A percentile compares a stretch with the other conserved stretches of the same genome.
Evolutionary conservation across 352 stramenopile genomes (phyloP).

Genomic region (Globisporangium cederbergense): DNA sequence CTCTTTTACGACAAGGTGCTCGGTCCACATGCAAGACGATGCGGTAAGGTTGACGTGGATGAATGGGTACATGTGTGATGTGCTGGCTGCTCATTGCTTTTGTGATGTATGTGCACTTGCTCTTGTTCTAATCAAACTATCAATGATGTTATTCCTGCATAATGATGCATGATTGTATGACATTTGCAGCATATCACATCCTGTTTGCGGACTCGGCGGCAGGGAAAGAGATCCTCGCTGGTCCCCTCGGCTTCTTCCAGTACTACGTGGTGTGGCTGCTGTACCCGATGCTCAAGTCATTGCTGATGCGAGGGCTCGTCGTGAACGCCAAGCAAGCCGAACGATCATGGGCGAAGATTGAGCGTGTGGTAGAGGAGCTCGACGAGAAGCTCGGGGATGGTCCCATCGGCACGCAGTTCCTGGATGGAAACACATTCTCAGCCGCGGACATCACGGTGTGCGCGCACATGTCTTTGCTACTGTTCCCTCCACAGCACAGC

Average conservation of each 20-base stretch:
- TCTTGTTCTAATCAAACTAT: not conserved
- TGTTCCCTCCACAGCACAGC: conserved; percentile 33
- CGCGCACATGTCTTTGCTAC: conserved; percentile 39
- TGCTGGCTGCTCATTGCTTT: not conserved
- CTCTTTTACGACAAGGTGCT: conserved; percentile 37
- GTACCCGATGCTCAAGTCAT: conserved; percentile 27
- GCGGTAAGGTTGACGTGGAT: conserved; percentile 19
- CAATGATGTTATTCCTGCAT: too few species aligned
- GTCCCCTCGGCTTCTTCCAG: conserved; percentile 22
- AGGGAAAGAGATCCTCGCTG: conserved; percentile 22
- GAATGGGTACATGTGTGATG: not conserved
- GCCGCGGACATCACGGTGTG: conserved; percentile 55
- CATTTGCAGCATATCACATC: conserved; percentile 28
- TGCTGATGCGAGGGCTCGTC: conserved; percentile 30
- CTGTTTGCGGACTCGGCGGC: conserved; percentile 25
- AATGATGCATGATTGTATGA: not conserved
- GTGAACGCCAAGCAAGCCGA: conserved; percentile 29
- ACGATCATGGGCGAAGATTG: conserved; percentile 28
- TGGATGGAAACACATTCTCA: conserved; percentile 37
- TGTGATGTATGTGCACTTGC: not conserved
- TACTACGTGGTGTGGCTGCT: conserved; percentile 19
- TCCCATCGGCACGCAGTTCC: conserved; percentile 33
- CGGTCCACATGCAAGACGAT: conserved; percentile 28
- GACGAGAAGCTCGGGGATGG: conserved; percentile 32
- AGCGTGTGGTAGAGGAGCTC: conserved; percentile 22